phyloP scores from a whole-genome alignment of 1,284 basidiomycete species.

The Trichosporon faecale region DNA sequence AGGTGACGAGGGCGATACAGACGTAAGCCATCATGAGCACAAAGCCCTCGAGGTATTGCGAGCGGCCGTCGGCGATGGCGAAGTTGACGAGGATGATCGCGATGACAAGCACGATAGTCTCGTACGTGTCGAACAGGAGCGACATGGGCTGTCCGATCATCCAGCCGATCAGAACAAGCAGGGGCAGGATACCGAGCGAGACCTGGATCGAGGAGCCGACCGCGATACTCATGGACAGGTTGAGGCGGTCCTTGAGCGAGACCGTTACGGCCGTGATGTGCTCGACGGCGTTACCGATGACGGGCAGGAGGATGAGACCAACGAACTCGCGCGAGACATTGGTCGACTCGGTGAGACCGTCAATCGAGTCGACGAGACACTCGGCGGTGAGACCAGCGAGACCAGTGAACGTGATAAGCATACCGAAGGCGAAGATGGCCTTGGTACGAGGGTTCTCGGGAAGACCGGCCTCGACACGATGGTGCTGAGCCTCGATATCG shows the following conservation, averaged over 20 bases:
- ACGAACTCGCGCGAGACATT: constrained; percentile 66
- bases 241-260: constrained; percentile 66
- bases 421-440: constrained; percentile 43
- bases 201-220: constrained; percentile 92
- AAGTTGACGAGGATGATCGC: constrained; percentile 74
- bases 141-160: constrained; percentile 55
- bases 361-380: constrained; percentile 74
- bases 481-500: constrained; percentile 20
- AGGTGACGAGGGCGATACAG: constrained; percentile 48
- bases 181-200: constrained; percentile 76
- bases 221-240: constrained; percentile 67
- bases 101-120: constrained; percentile 56
- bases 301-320: constrained; percentile 77
- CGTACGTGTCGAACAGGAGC: constrained; percentile 51
- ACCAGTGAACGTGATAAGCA: constrained; percentile 44
- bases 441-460: constrained; percentile 12
- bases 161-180: constrained; percentile 58
- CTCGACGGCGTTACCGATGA: constrained; percentile 81
- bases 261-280: constrained; percentile 84
- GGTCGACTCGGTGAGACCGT: constrained; percentile 58
- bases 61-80: constrained; percentile 76
- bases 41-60: constrained; percentile 70
- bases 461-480: neutral
- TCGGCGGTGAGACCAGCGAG: constrained; percentile 70
- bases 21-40: constrained; percentile 57